Evolutionary conservation across 2,329 filamentous ascomycete genomes (phyloP), one percentile per base, ranked within the genome.

Genomic region (Diaporthe amygdali): DNA sequence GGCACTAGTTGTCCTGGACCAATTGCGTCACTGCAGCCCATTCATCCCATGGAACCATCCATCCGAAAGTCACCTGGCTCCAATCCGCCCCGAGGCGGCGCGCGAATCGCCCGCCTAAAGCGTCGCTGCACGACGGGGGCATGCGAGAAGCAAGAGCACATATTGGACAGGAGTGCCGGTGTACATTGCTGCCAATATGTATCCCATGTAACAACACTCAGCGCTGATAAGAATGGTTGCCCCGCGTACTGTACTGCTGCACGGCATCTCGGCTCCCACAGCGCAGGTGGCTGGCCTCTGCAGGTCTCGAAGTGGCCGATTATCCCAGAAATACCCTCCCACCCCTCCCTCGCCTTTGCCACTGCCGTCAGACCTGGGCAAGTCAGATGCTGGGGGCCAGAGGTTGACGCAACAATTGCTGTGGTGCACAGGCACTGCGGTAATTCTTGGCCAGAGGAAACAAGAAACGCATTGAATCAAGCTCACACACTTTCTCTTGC

Each of bases 191-290:
- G 54, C 39, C 34, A 22, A 41, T 46, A 30, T 46, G 17, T 20
- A 27, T 22, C 30, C 56, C 27, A 46, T 6, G 56, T 34, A 34
- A 22, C 47, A 63, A 39, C 32, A 25, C 2, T 12, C 30, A 34
- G 14, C 59, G 47, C 27, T 7, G 27, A 63, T 34, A 34, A 63
- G 41, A 34, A 22, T 37, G 7, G 30, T 47, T 64, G 59, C 12
- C 44, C 59, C 59, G 30, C 52, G n/a, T 25, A 49, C 59, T 64
- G 59, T n/a, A 49, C n/a, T n/a, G n/a, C n/a, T n/a, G 30, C 34
- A 44, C 59, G 59, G 59, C 59, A 64, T 64, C 59, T 64, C 59
- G 59, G 59, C 59, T 64, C 49, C 41, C 41, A 64, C 59, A 47
- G 47, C 41, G 27, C 59, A 64, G 59, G 27, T 49, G 41, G 44